Base-by-base conservation (phyloP, 192 early-diverging fungal genomes). In the Backusella luteola region DNA sequence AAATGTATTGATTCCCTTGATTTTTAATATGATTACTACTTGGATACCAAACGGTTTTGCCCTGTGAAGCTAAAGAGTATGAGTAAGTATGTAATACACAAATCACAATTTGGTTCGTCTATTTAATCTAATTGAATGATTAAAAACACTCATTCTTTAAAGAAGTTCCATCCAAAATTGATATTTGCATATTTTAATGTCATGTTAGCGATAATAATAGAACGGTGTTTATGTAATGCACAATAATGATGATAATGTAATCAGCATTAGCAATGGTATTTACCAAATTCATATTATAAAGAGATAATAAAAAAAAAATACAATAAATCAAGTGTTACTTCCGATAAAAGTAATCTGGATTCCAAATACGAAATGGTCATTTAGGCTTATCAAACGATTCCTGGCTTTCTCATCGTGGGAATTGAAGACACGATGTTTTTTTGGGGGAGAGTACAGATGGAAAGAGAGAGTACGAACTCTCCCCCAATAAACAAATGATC, bases 271-370 rank as follows among this genome's bases (percentile, higher is more conserved):
- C 23, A 63, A 29, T 26, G 56, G 0, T 12, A 29, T 26, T 63
- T 63, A 39, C 38, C 11, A 11, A 39, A 39, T 52, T 19, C 15
- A 52, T 56, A 19, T 32, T 32, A 32, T 32, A 56, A 21, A 23
- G 21, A 56, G 49, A 17, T n/a, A 17, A 53, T 53, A 53, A n/a
- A 21, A 53, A 53, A 53, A n/a, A 53, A 53, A 23, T 56, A 56
- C 53, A 29, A n/a, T 49, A 49, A 49, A 49, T n/a, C 46, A 49
- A 49, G 46, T 49, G 46, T 63, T 63, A 63, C 56, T 29, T n/a
- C 56, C 56, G 56, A 63, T 63, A 63, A 63, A 63, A 63, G 26
- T 29, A 63, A 12, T 63, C 56, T 63, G 56, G 26, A 63, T 63
- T 63, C n/a, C 56, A 63, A 63, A 63, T 63, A 63, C 0, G 23